Base-by-base conservation (phyloP, 306 rosid species). In the Arachis hypogaea region DNA sequence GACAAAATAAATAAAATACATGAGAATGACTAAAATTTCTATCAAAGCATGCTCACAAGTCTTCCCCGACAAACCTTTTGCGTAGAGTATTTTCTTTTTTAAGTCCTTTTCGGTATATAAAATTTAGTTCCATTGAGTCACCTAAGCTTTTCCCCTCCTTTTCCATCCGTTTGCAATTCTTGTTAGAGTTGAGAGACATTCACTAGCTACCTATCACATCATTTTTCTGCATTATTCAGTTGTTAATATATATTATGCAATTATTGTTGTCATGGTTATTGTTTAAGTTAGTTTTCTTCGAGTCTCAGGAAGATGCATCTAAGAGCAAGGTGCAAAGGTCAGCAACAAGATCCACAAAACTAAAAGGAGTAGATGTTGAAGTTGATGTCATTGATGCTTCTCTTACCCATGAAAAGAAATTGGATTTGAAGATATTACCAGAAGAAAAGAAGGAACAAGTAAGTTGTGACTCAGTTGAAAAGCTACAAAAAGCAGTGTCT, bases 231-330 rank as follows among this genome's bases (percentile, higher is more conserved):
- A 45, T 52, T 52, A 11, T 66, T 22, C 3, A 33, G 4, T 33
- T 33, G 4, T 33, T 33, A 33, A 2, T 33, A 33, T 33, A 33
- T 33, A 33, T 33, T 33, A 33, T 33, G 38, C 38, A 2, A 33
- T 33, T 33, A 4, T 2, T 52, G 29, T 52, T 52, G 7, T 12
- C 1, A 14, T 7, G 30, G 22, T 9, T 45, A 55, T 64, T 44
- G 58, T 56, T 52, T 60, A 59, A 36, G 54, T 22, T 67, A 45
- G 66, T 55, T 79, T 58, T 64, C 61, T 56, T 77, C 66, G 16
- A 80, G 58, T 78, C 51, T 69, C 85, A 87, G 92, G 84, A 60
- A 51, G 77, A 36, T 76, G 72, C 84, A 62, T 77, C 46, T 58
- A 78, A 82, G 71, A 71, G 80, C 70, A 84, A 82, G 69, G 58